Percentiles rank a stretch among this genome's conserved stretches.
phyloP scores from a whole-genome alignment of 2,329 filamentous ascomycete species.

The Fusarium liriodendri region DNA sequence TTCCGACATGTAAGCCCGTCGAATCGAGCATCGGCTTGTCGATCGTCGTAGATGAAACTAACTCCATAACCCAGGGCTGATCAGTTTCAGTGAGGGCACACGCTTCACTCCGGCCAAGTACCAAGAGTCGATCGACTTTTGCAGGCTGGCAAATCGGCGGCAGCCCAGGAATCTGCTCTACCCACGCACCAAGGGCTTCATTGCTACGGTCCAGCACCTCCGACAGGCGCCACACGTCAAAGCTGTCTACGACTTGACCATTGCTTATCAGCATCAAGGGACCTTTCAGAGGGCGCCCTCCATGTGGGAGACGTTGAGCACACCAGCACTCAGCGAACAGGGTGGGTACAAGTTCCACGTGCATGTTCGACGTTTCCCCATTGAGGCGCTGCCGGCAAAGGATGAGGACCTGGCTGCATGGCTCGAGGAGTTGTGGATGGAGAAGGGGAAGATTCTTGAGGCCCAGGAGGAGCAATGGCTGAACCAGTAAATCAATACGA shows the following conservation, averaged over 20 bases:
- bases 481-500: neutral
- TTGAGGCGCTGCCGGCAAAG: conserved; percentile 60
- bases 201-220: conserved; percentile 68
- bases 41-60: conserved; percentile 10
- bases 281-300: conserved; percentile 59
- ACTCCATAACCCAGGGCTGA: conserved; percentile 61
- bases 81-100: conserved; percentile 74
- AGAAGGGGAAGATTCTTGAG: conserved; percentile 65
- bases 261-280: conserved; percentile 61
- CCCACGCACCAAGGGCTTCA: conserved; percentile 69
- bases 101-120: conserved; percentile 67
- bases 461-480: conserved; percentile 33
- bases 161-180: conserved; percentile 69
- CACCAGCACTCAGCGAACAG: conserved; percentile 50
- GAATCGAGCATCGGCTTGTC: neutral
- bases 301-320: conserved; percentile 65
- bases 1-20: conserved; percentile 65
- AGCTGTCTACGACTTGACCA: conserved; percentile 66
- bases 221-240: conserved; percentile 61
- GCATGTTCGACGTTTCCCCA: conserved; percentile 59
- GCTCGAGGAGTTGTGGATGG: conserved; percentile 64
- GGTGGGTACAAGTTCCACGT: conserved; percentile 62
- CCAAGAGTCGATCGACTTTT: conserved; percentile 63
- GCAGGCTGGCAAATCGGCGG: conserved; percentile 59
- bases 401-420: conserved; percentile 62